Evolutionary conservation across 495 filamentous ascomycete genomes (phyloP).

Genomic region (Penicillium paxilli): DNA sequence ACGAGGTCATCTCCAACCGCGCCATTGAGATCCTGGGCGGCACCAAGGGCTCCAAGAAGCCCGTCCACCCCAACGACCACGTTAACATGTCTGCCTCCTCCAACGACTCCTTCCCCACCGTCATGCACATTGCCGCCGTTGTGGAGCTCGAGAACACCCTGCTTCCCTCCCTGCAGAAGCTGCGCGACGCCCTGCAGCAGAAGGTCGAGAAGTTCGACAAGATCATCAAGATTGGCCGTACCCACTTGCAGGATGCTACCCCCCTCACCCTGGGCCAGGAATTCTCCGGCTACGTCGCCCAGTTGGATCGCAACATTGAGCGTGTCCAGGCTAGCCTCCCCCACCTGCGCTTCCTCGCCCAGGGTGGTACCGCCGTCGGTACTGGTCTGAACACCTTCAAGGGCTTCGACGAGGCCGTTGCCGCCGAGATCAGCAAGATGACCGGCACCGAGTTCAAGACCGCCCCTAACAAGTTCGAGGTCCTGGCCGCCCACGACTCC

Average conservation of each 20-base stretch:
- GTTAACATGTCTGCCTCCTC: slow-evolving; percentile 99
- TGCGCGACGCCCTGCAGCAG: slow-evolving; percentile 78
- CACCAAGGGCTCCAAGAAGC: slow-evolving; percentile 92
- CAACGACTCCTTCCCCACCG: slow-evolving; percentile 98
- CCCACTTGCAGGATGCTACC: slow-evolving; percentile 96
- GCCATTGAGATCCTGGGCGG: slow-evolving; percentile 98
- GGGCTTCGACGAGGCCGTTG: slow-evolving; percentile 92
- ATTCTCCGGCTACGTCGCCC: slow-evolving; percentile 96
- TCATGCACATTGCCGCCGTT: slow-evolving; percentile 98
- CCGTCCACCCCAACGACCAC: slow-evolving; percentile 98
- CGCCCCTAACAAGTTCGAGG: slow-evolving; percentile 98
- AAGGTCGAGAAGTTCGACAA: slow-evolving; percentile 88
- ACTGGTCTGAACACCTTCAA: slow-evolving; percentile 97
- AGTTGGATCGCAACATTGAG: slow-evolving; percentile 87
- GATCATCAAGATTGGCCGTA: slow-evolving; percentile 99
- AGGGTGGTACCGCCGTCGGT: slow-evolving; percentile 96
- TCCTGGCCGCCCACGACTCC: slow-evolving; percentile 95
- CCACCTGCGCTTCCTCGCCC: slow-evolving; percentile 81
- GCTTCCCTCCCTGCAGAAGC: slow-evolving; percentile 75
- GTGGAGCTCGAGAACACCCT: slow-evolving; percentile 87
- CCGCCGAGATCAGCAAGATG: slow-evolving; percentile 85
- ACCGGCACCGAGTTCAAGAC: slow-evolving; percentile 93
- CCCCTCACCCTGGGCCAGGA: slow-evolving; percentile 95
- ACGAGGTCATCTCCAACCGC: slow-evolving; percentile 99
- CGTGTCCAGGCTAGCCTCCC: slow-evolving; percentile 81